phyloP scores from a whole-genome alignment of 345 rosid genomes.

The Lumnitzera racemosa region DNA sequence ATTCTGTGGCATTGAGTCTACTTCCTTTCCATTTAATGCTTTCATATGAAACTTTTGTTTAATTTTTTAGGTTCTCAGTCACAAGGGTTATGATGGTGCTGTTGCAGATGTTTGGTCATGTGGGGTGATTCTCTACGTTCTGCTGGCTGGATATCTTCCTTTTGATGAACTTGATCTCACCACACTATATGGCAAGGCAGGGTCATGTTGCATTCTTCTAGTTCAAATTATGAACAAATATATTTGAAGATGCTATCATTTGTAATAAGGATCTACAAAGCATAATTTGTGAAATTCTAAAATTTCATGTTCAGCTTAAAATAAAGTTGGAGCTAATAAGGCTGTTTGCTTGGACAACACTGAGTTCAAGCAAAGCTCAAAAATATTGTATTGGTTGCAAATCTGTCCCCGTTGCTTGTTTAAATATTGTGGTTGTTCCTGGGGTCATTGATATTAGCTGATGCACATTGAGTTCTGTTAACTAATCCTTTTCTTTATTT shows the following conservation, averaged over 20 bases:
- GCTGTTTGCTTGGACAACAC: too few species aligned
- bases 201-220: conserved; percentile 15
- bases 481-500: not conserved
- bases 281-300: too few species aligned
- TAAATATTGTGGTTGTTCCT: too few species aligned
- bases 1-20: not conserved
- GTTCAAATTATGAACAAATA: not conserved
- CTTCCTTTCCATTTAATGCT: not conserved
- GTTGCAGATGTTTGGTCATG: conserved; percentile 98
- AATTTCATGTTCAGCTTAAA: too few species aligned
- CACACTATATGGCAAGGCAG: conserved; percentile 88
- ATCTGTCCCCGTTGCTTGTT: not conserved
- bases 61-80: conserved; percentile 71
- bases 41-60: not conserved
- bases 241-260: too few species aligned
- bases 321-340: too few species aligned
- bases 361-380: not conserved
- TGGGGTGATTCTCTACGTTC: conserved; percentile 90
- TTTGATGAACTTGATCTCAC: conserved; percentile 97
- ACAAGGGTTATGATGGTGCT: conserved; percentile 93
- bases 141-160: conserved; percentile 96
- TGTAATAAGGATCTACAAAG: too few species aligned
- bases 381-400: not conserved
- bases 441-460: not conserved
- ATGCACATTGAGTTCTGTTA: not conserved